Evolutionary conservation across 1,284 basidiomycete genomes (phyloP), one percentile per base, ranked within the genome.

Genomic region (Puccinia hordei): DNA sequence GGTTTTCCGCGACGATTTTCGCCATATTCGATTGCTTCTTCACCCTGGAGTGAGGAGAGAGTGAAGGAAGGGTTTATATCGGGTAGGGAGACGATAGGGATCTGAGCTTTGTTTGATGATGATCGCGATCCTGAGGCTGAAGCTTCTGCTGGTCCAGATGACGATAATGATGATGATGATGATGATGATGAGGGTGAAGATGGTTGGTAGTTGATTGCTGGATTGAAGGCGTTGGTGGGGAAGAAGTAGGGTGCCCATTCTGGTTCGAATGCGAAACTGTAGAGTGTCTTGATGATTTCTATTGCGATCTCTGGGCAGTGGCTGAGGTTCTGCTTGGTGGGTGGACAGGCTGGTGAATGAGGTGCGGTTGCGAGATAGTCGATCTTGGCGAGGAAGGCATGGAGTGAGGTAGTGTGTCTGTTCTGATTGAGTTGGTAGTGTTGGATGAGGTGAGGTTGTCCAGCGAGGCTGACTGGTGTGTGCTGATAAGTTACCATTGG

Each of bases 1-100:
- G 78, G 78, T 66, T 80, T 73, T 19, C 78, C 78, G 30, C 78
- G 38, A n/a, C 78, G 53, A 30, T 80, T 80, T 38, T 73, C 35
- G 41, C 27, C 35, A 19, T 80, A 80, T 73, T 80, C 78, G 19
- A 73, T 35, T 27, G 69, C 41, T 22, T 80, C 78, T 44, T 80
- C 78, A n/a, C 57, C 69, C 46, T 80, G 78, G 51, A 61, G 22
- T 4, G 68, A 49, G n/a, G 46, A 35, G 51, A 80, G 65, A 46
- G n/a, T 72, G 78, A 80, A 80, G 15, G 41, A 35, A 38, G 71
- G n/a, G n/a, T 15, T 24, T 35, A 80, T 46, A 19, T 63, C 49
- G 44, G 78, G 78, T 44, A 73, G 49, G 24, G 61, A 63, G 49
- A 61, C 13, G 46, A 73, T 55, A 12, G 78, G 71, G 24, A 66